Percentiles rank a stretch among this genome's conserved stretches.
Evolutionary conservation across 345 rosid genomes (phyloP).

Genomic region (Rhizophora apiculata): DNA sequence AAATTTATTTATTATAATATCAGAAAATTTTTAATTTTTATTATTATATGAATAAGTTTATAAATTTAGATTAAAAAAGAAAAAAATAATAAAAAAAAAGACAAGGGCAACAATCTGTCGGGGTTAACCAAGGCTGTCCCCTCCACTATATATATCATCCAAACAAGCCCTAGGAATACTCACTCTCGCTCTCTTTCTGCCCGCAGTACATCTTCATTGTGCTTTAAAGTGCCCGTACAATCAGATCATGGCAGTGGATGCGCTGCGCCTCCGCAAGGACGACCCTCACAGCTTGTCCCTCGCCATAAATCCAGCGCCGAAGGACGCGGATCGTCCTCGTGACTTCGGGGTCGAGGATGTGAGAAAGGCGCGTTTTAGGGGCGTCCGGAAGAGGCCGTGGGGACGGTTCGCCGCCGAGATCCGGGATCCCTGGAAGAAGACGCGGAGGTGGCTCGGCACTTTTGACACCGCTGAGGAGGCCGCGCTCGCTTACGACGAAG

Average conservation of each 20-base stretch:
- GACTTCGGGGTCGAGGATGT: too few species aligned
- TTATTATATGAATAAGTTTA: too few species aligned
- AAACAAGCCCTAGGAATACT: not conserved
- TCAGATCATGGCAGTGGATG: slow-evolving; percentile 1
- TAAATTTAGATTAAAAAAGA: too few species aligned
- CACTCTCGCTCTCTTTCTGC: not conserved
- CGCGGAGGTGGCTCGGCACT: slow-evolving; percentile 40
- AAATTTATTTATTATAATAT: not conserved
- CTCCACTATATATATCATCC: slow-evolving; percentile 1
- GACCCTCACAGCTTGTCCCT: not conserved
- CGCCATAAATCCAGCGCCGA: not conserved
- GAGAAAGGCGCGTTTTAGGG: slow-evolving; percentile 24
- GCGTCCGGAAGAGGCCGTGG: slow-evolving; percentile 40
- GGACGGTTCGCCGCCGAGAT: slow-evolving; percentile 41
- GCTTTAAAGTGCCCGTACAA: not conserved
- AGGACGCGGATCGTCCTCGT: not conserved
- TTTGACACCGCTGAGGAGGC: slow-evolving; percentile 40
- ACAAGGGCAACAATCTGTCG: not conserved
- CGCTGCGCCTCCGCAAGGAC: not conserved
- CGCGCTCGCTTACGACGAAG: slow-evolving; percentile 36
- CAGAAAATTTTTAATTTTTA: not conserved
- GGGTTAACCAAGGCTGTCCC: not conserved
- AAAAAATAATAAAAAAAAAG: not conserved
- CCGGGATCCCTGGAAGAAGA: slow-evolving; percentile 39
- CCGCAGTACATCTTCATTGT: not conserved